Base-by-base conservation (phyloP, 2,329 filamentous ascomycete species). In the Exophiala viscosa region DNA sequence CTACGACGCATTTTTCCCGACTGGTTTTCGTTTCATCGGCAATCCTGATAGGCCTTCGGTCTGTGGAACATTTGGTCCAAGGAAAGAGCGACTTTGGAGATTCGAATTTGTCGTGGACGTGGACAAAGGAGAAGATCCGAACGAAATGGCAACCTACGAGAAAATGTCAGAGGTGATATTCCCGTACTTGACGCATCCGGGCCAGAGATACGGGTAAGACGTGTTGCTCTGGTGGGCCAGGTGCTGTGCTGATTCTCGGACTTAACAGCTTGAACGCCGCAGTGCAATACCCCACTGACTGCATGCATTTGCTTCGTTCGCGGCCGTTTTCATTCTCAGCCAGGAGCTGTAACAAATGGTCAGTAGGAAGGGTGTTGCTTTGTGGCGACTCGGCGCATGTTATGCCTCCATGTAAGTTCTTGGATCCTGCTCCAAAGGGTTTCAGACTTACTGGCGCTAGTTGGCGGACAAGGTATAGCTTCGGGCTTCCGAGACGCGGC, bases 311-410 rank as follows among this genome's bases (percentile, higher is more conserved):
- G 1, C 62, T 76, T 3, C 70, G 76, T 3, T 78, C 70, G 13
- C 60, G 74, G 10, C 75, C 75, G 0, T 77, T 76, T 55, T 63
- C 58, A 0, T 79, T 78, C 57, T 67, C 71, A 0, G 71, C 73
- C 15, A 68, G 72, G 48, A 71, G 71, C 38, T 75, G 73, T 52
- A 77, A 79, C 52, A 68, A 65, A 33, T 80, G 77, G 77, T 68
- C 69, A 15, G 58, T 67, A 10, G 66, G 65, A 7, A 65, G 70
- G 4, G 71, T 70, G 0, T 66, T 77, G 20, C 63, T 80, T 0
- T 73, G 70, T 38, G 76, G 77, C 13, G 76, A 79, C 55, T 69
- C 76, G 5, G 76, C 76, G 2, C 76, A 79, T 60, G 77, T 79
- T 3, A 78, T 79, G 52, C 77, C 76, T 4, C 76, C 76, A 2